A percentile compares a stretch with the other conserved stretches of the same genome.
Evolutionary conservation across 1,284 basidiomycete species (phyloP).

Genomic region (Ganoderma sp.): DNA sequence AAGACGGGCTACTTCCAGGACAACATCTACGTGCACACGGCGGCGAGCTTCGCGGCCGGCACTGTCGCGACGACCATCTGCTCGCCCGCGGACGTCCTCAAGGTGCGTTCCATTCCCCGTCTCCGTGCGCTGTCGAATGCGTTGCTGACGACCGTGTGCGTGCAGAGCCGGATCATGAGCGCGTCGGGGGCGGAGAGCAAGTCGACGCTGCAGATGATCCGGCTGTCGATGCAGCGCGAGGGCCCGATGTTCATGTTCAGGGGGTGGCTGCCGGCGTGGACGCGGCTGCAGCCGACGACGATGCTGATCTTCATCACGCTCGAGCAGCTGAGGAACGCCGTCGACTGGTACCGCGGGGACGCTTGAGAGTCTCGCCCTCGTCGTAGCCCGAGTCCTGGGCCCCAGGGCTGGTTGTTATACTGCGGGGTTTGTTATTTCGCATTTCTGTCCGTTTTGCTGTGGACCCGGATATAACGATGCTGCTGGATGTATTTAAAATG

Average conservation of each 20-base stretch:
- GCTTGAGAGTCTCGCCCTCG: constrained; percentile 3
- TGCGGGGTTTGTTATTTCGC: too few species aligned
- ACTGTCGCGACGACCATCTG: constrained; percentile 95
- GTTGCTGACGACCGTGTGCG: not conserved
- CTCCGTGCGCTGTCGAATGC: too few species aligned
- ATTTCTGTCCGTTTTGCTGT: not conserved
- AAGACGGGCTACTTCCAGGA: constrained; percentile 76
- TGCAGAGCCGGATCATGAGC: constrained; percentile 85
- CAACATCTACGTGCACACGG: constrained; percentile 82
- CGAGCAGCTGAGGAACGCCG: constrained; percentile 74
- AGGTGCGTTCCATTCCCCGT: constrained; percentile 50
- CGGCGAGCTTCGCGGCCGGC: constrained; percentile 86
- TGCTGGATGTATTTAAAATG: not conserved
- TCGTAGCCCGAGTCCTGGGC: too few species aligned
- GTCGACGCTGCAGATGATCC: constrained; percentile 78
- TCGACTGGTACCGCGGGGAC: constrained; percentile 53
- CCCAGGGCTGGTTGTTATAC: too few species aligned
- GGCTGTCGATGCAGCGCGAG: constrained; percentile 75
- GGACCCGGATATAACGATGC: not conserved
- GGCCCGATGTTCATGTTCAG: constrained; percentile 93
- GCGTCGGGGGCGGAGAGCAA: constrained; percentile 82
- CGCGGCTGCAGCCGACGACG: constrained; percentile 83
- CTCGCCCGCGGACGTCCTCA: constrained; percentile 91
- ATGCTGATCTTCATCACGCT: constrained; percentile 86
- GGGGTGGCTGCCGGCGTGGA: constrained; percentile 88